Percentiles rank a stretch among this genome's conserved stretches.
Conservation (phyloP, 2,329 filamentous ascomycete genomes). For the Waltergamsia citrina region DNA sequence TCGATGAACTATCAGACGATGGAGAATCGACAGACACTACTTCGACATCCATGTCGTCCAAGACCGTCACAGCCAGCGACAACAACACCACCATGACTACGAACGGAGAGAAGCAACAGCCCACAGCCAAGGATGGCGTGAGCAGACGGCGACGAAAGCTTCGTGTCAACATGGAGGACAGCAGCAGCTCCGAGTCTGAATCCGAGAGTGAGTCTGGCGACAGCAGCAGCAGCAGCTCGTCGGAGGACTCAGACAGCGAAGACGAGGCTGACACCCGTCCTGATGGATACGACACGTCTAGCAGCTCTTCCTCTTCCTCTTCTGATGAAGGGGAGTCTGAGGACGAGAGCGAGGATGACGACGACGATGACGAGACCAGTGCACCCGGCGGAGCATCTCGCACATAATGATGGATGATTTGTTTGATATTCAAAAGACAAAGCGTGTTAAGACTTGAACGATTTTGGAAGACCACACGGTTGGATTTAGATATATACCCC, state of each 20-base stretch:
- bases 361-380: constrained; percentile 2
- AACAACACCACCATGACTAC: constrained; percentile 11
- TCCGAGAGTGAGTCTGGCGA: constrained; percentile 20
- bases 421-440: not conserved
- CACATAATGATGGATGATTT: not conserved
- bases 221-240: constrained; percentile 25
- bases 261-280: constrained; percentile 10
- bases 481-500: constrained; percentile 5
- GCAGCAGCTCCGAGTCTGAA: constrained; percentile 27
- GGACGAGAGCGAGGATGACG: constrained; percentile 10
- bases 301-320: constrained; percentile 31
- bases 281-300: constrained; percentile 22
- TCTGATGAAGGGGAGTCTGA: constrained; percentile 24
- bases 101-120: constrained; percentile 23
- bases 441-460: not conserved
- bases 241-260: constrained; percentile 23
- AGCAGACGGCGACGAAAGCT: constrained; percentile 43
- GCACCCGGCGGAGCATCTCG: not conserved
- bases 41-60: constrained; percentile 15
- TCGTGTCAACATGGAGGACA: constrained; percentile 34
- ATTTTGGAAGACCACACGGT: constrained; percentile 1
- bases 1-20: constrained; percentile 43
- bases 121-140: constrained; percentile 19
- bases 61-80: constrained; percentile 17
- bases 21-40: constrained; percentile 27